Conservation (phyloP, 805 yeast genomes). For the Limtongozyma cylindracea region DNA sequence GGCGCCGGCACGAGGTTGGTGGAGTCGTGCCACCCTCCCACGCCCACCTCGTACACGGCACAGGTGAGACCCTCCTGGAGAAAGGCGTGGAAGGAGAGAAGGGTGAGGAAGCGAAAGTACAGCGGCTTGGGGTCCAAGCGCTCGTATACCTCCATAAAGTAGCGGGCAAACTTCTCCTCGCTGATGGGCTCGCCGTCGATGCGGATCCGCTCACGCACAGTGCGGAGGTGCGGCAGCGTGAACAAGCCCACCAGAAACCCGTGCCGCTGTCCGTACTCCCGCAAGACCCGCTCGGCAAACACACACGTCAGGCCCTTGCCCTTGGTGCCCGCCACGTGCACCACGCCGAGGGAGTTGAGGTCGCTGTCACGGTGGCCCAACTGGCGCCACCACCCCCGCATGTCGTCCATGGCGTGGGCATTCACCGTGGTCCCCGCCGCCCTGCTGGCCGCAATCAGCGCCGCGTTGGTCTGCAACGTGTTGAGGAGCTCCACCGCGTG, state of each 20-base stretch:
- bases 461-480: too few species aligned
- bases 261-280: constrained; percentile 20
- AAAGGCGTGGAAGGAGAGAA: constrained; percentile 79
- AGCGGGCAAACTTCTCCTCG: constrained; percentile 56
- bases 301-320: constrained; percentile 99
- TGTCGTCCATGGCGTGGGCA: too few species aligned
- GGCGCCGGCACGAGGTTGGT: constrained; percentile 71
- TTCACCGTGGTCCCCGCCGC: too few species aligned
- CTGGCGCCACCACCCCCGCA: too few species aligned
- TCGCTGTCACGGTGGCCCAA: too few species aligned
- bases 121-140: constrained; percentile 63
- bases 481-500: too few species aligned
- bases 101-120: constrained; percentile 76
- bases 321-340: constrained; percentile 93
- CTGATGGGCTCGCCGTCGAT: constrained; percentile 70
- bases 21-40: constrained; percentile 95
- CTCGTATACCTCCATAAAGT: constrained; percentile 92
- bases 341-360: too few species aligned
- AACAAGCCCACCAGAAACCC: constrained; percentile 44
- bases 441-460: too few species aligned
- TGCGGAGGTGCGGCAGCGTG: constrained; percentile 86
- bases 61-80: constrained; percentile 74
- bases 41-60: constrained; percentile 94
- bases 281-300: constrained; percentile 58
- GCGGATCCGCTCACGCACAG: constrained; percentile 78